Evolutionary conservation across 1,139 yeast species (phyloP), one percentile per base, ranked within the genome.

Genomic region (Candida tetrigidarum): DNA sequence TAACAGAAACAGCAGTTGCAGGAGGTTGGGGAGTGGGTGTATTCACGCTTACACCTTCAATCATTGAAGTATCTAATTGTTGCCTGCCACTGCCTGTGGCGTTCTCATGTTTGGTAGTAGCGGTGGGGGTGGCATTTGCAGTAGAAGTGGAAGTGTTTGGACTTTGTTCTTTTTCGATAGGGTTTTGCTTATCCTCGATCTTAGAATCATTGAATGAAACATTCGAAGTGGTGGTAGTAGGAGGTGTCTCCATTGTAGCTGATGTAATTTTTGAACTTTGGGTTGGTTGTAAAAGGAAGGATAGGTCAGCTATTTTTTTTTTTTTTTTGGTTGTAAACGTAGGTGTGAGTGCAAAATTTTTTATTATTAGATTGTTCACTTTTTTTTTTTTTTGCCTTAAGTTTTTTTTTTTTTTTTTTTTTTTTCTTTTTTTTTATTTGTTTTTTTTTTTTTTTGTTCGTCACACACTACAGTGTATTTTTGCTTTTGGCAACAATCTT

Each of bases 161-260:
- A 15, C 22, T 11, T 14, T n/a, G n/a, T 19, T 32, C 35, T 32
- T 18, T 9, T 18, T 11, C 11, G 16, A 32, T 6, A n/a, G 23
- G 5, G 7, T 5, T 18, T 11, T 9, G 22, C 10, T 18, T 18
- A 18, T 32, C 25, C 10, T 32, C 35, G 9, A 10, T 18, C 23
- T 32, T 32, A 14, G 20, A 14, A n/a, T 32, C 35, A 32, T 5
- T 11, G 12, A 32, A 32, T 18, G 35, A 32, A 5, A 32, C 35
- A 32, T 32, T 32, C 2, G 35, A 32, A 6, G 35, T 32, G 4
- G 35, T 32, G 18, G 35, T 32, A 4, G 35, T 18, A 10, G 35
- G 35, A 18, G 35, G 35, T 5, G 35, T 32, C 35, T 32, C 35
- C 35, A 32, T 32, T 18, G 35, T 32, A 4, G 14, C 30, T 4